Evolutionary conservation across 768 basidiomycete species (phyloP), one percentile per base, ranked within the genome.

Genomic region (Auriscalpium microsporum): DNA sequence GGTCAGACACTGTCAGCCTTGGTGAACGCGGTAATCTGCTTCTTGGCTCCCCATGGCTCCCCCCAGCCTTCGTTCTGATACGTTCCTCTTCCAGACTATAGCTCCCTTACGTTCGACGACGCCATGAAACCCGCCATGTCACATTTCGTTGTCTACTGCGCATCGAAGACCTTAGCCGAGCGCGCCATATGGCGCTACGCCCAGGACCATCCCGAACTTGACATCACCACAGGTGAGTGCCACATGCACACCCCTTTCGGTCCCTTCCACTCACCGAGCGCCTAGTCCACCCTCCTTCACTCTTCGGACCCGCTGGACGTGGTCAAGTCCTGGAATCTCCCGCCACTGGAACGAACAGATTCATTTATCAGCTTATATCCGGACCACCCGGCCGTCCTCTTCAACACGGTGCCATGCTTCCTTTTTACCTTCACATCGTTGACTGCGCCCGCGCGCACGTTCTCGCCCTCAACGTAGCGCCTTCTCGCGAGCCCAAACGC

Each of bases 151-250:
- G 42, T 52, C 14, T 52, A 52, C 51, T 19, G 14, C 17, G 40
- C 23, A 45, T 52, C 51, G 21, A 52, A 44, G 28, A 23, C 38
- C 10, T n/a, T 52, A n/a, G 38, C 51, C 16, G 51, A 52, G 40
- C 34, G 36, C 8, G 51, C n/a, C n/a, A 11, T 52, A 10, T 52
- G 51, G 51, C 34, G 37, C 9, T 52, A 42, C 40, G 51, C 42
- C 19, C 11, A 28, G 16, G 51, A 42, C 11, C 51, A 52, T 37
- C 51, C 51, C 23, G 51, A 52, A 17, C 34, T 44, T 40, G 51
- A 52, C 51, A 45, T 52, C 21, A 45, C 51, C 21, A 52, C 51
- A 37, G 37, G 51, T 52, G 17, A 42, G 51, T 52, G 28, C 44
- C 8, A 50, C 48, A 28, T 35, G 10, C 49, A n/a, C 8, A 2